A percentile compares a stretch with the other conserved stretches of the same genome.
These are phyloP conservation scores for Claviceps fusiformis DNA, from an alignment of 2,329 filamentous ascomycete genomes.

Conservation along the genomic window DNA sequence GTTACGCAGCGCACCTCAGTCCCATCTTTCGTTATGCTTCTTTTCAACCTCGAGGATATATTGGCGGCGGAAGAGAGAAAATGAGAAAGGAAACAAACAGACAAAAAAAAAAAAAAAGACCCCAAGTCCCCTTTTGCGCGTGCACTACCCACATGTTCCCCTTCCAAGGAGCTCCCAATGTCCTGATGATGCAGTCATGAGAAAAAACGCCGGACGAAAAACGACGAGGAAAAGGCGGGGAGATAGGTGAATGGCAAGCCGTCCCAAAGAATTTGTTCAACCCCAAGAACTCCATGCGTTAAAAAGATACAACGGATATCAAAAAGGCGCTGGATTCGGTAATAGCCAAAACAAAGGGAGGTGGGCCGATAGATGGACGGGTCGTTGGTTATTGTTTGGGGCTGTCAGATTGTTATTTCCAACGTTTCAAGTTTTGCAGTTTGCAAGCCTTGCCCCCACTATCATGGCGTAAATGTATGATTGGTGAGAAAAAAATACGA, in stretches of 20 bases:
- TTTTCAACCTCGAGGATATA: background rate
- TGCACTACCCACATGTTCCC: background rate
- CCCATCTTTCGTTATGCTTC: background rate
- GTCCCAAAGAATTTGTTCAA: background rate
- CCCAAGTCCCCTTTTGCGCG: background rate
- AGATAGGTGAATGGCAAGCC: background rate
- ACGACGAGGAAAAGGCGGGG: background rate
- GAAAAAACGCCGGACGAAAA: background rate
- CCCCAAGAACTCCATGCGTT: background rate
- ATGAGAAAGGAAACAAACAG: background rate
- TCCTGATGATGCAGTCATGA: constrained; percentile 2
- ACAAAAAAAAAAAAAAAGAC: background rate
- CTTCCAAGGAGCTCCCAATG: background rate
- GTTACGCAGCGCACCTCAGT: background rate
- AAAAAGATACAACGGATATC: background rate
- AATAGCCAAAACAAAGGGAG: background rate
- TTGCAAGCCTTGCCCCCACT: background rate
- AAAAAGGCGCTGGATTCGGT: background rate
- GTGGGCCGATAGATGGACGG: no score
- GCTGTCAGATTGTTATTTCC: background rate
- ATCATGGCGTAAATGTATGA: background rate
- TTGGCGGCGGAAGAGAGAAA: background rate
- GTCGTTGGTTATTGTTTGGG: background rate
- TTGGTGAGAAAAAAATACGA: background rate
- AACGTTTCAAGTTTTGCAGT: background rate